Evolutionary conservation across 225 moss, liverwort and hornwort genomes (phyloP).

Genomic region (Marchantia paleacea): DNA sequence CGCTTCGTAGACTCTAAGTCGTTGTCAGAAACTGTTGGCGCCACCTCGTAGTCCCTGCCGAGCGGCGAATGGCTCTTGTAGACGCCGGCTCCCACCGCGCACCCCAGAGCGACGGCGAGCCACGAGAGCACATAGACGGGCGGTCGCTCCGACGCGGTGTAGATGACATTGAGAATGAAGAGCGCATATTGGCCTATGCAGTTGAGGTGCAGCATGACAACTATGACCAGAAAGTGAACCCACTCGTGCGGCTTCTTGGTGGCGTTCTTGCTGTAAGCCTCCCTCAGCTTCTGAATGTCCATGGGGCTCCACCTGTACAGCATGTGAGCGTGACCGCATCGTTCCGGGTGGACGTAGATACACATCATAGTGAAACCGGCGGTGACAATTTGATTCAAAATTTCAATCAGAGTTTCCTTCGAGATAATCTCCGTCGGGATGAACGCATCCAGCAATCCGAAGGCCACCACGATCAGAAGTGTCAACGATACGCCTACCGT

Average conservation of each 20-base stretch:
- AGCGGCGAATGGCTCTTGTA: constrained; percentile 72
- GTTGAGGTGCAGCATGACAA: constrained; percentile 72
- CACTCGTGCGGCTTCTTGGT: constrained; percentile 85
- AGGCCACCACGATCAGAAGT: constrained; percentile 89
- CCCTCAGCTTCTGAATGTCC: constrained; percentile 68
- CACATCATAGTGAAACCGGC: constrained; percentile 86
- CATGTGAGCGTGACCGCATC: constrained; percentile 56
- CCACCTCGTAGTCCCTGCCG: constrained; percentile 64
- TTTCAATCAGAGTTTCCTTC: constrained; percentile 74
- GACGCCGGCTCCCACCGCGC: constrained; percentile 68
- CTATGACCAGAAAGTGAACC: constrained; percentile 82
- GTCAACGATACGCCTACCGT: constrained; percentile 70
- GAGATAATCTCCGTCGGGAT: constrained; percentile 54
- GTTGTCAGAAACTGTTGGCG: constrained; percentile 20
- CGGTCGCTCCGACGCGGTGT: constrained; percentile 62
- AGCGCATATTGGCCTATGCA: constrained; percentile 86
- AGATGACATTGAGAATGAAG: constrained; percentile 80
- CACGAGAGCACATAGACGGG: constrained; percentile 67
- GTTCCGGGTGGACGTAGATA: constrained; percentile 67
- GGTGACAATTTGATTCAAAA: constrained; percentile 83
- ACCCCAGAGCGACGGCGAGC: constrained; percentile 59
- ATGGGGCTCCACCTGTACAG: constrained; percentile 57
- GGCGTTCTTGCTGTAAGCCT: constrained; percentile 69
- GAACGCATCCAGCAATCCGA: constrained; percentile 69
- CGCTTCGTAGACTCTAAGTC: constrained; percentile 26